A percentile compares a stretch with the other conserved stretches of the same genome.
phyloP scores from a whole-genome alignment of 768 basidiomycete species.

The Porpolomopsis calyptriformis region DNA sequence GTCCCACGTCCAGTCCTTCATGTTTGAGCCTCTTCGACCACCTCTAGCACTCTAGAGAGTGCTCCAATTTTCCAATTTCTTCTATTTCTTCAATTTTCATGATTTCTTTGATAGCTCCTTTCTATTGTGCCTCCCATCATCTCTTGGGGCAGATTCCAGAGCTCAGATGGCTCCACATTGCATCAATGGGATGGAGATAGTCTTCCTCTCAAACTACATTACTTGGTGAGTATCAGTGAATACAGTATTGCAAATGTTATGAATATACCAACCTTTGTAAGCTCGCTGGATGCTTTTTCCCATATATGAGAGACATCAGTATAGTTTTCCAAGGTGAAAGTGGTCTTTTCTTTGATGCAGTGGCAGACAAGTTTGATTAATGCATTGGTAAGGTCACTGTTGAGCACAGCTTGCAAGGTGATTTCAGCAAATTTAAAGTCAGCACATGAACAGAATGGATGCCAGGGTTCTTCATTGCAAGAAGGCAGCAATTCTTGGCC shows the following conservation, averaged over 20 bases:
- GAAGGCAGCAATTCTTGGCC: neutral
- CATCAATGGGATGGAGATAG: conserved; percentile 12
- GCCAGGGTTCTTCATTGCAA: conserved; percentile 16
- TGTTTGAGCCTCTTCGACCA: no score
- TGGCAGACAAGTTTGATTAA: conserved; percentile 14
- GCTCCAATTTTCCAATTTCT: no score
- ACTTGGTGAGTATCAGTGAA: no score
- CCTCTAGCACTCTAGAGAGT: no score
- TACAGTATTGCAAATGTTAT: no score
- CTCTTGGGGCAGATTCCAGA: no score
- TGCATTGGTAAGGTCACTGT: conserved; percentile 9
- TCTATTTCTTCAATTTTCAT: no score
- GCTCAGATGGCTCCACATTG: no score
- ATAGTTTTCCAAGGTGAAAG: conserved; percentile 11
- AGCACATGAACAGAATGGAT: conserved; percentile 15
- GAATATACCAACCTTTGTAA: conserved; percentile 8
- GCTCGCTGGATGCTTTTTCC: conserved; percentile 9
- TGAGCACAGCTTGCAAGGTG: conserved; percentile 15
- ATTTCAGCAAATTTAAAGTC: conserved; percentile 23
- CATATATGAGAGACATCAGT: conserved; percentile 14
- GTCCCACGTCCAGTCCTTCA: no score
- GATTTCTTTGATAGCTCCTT: no score
- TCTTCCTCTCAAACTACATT: conserved; percentile 12
- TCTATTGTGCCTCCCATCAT: no score
- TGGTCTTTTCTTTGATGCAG: neutral